Conservation (phyloP, 1,284 basidiomycete species). For the Melampsora americana region DNA sequence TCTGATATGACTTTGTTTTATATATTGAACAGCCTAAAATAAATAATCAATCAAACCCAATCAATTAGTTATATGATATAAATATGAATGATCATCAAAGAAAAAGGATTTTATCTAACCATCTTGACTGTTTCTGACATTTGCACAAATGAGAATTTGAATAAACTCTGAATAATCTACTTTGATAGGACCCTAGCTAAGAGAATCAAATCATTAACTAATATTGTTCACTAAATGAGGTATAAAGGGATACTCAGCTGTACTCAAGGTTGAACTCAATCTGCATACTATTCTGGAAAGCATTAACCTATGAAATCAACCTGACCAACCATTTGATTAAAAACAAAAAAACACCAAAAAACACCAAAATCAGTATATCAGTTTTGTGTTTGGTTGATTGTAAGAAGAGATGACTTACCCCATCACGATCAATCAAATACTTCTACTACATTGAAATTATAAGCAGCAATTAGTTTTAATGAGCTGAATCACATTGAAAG, state of each 20-base stretch:
- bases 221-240: too few relatives aligned
- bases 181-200: conserved; percentile 36
- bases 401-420: conserved; percentile 48
- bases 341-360: too few relatives aligned
- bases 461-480: too few relatives aligned
- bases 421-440: conserved; percentile 52
- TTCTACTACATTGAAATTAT: conserved; percentile 46
- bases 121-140: conserved; percentile 96
- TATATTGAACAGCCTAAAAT: conserved; percentile 82
- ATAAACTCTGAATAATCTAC: conserved; percentile 43
- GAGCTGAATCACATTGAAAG: conserved; percentile 47
- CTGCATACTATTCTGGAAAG: conserved; percentile 51
- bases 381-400: too few relatives aligned
- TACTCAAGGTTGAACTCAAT: conserved; percentile 50
- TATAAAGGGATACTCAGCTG: conserved; percentile 46
- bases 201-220: not conserved
- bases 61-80: conserved; percentile 16
- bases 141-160: conserved; percentile 64
- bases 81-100: not conserved
- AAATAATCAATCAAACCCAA: conserved; percentile 36
- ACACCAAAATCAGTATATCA: too few relatives aligned
- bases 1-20: conserved; percentile 96
- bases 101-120: conserved; percentile 62
- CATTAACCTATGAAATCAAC: conserved; percentile 51
- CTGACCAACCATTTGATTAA: conserved; percentile 45